Conservation (phyloP, 2,329 filamentous ascomycete species). For the Didymella exigua region DNA sequence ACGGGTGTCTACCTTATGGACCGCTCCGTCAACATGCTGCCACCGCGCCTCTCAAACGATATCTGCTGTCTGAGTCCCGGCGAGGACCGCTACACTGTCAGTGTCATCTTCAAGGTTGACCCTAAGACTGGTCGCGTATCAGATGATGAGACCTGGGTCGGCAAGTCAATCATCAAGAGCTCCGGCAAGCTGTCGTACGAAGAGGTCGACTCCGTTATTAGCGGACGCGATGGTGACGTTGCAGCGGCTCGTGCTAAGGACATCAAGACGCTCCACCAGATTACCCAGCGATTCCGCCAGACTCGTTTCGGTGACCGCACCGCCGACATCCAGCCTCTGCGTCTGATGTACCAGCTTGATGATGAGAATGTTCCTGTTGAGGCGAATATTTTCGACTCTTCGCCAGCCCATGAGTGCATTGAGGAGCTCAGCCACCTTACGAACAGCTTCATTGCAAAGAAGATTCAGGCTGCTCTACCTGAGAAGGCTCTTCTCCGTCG, state of each 20-base stretch:
- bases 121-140: conserved; percentile 76
- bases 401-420: conserved; percentile 85
- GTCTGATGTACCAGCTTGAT: conserved; percentile 90
- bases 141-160: conserved; percentile 91
- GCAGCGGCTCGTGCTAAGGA: conserved; percentile 72
- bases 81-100: conserved; percentile 89
- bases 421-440: conserved; percentile 95
- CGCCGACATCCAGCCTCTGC: conserved; percentile 80
- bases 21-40: conserved; percentile 84
- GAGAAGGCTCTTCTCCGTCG: conserved; percentile 92
- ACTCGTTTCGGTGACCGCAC: conserved; percentile 79
- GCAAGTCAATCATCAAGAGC: conserved; percentile 92
- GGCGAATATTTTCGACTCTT: conserved; percentile 93
- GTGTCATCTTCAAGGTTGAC: conserved; percentile 91
- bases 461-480: conserved; percentile 76
- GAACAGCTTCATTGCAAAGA: conserved; percentile 87
- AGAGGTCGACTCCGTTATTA: conserved; percentile 83
- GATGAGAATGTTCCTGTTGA: conserved; percentile 98
- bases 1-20: conserved; percentile 96
- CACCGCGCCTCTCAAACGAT: conserved; percentile 81
- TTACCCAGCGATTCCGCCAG: conserved; percentile 91
- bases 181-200: conserved; percentile 81
- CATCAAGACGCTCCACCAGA: conserved; percentile 77
- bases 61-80: conserved; percentile 85
- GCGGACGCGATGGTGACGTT: conserved; percentile 69